A percentile compares a stretch with the other conserved stretches of the same genome.
phyloP scores from a whole-genome alignment of 1,284 basidiomycete genomes.

The Puccinia triticina region DNA sequence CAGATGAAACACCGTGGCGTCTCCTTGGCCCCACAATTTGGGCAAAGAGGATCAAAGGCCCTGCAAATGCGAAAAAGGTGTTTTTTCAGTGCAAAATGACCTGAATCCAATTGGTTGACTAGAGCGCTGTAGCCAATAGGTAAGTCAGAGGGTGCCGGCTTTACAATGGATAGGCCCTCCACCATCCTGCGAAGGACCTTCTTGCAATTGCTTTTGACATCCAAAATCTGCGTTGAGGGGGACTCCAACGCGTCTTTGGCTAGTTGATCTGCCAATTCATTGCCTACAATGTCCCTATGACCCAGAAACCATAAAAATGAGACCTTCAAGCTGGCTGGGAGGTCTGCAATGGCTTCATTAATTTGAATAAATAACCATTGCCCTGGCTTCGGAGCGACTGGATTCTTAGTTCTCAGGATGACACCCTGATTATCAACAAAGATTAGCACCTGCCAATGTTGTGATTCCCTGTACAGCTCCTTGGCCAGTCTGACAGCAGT shows the following conservation, averaged over 20 bases:
- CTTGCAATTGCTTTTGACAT: neutral
- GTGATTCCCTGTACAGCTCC: too few species aligned
- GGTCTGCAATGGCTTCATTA: neutral
- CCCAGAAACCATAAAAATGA: neutral
- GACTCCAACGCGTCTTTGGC: too few species aligned
- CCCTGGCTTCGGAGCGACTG: neutral
- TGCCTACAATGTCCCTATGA: neutral
- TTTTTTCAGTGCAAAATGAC: neutral
- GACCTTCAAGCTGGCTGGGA: neutral
- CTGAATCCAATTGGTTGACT: neutral
- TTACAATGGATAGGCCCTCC: too few species aligned
- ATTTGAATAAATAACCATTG: neutral
- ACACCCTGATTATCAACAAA: neutral
- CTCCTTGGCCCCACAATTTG: neutral
- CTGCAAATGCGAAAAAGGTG: neutral
- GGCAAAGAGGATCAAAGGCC: neutral
- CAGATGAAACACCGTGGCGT: neutral
- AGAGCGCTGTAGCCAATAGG: neutral
- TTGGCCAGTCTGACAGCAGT: too few species aligned
- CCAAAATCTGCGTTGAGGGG: neutral
- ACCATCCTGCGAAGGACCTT: too few species aligned
- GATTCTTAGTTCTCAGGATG: neutral
- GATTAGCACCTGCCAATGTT: too few species aligned
- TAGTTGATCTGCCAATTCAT: neutral
- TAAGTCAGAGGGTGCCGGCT: neutral